Base-by-base conservation (phyloP, 2,329 filamentous ascomycete genomes). In the Pseudogymnoascus sp. region DNA sequence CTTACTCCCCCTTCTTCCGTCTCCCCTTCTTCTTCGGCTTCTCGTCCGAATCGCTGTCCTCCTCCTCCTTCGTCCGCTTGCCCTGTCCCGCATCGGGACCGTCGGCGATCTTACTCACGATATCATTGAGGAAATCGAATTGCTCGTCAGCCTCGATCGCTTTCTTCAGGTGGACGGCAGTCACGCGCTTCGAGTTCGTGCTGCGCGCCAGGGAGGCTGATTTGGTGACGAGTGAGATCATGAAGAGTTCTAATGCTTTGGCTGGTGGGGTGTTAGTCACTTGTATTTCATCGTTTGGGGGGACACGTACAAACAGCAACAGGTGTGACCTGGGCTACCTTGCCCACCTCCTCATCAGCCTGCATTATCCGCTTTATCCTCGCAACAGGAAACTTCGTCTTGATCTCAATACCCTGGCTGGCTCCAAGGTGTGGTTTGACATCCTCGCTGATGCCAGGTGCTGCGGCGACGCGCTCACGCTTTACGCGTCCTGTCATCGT, bases 321-420 rank as follows among this genome's bases (percentile, higher is more conserved):
- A 14, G 93, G 93, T 0, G 95, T 97, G 66, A 97, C 95, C 76
- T 99, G 95, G 3, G 95, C 93, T 8, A 99, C 95, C 78, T 99
- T 99, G 66, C 95, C 95, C 0, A 99, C 93, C 74, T 99, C 95
- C 73, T 99, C 95, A 73, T 99, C 95, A 10, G 93, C 93, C 77
- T 99, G 95, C 95, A 99, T 97, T 72, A 99, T 97, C 61, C 95
- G 87, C 81, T 99, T 99, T 80, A 99, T 99, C 66, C 95, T 85
- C 12, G 95, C 95, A 34, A 96, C 96, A 1, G 95, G 95, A 72
- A 99, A 99, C 72, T 97, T 97, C 36, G 93, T 97, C 76, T 86
- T 90, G 70, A 99, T 91, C 47, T 91, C 76, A 77, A 96, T 77
- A 75, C 84, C 75, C 77, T 86, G 70, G 84, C 77, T 47, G 75